A percentile compares a stretch with the other conserved stretches of the same genome.
These are phyloP conservation scores for Vicia faba DNA, from an alignment of 306 rosid species.

Conservation along the genomic window DNA sequence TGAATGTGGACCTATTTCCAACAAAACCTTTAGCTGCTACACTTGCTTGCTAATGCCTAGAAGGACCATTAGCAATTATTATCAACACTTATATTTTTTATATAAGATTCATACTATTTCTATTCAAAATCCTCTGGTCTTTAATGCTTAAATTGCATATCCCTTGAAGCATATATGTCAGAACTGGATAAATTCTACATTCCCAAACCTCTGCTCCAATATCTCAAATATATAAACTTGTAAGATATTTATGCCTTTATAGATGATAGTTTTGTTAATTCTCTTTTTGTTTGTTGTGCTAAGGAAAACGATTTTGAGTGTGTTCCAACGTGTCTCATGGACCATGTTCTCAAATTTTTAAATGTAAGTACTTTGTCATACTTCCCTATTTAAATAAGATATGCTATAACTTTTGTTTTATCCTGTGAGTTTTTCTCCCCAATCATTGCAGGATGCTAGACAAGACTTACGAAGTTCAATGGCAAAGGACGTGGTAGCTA, in stretches of 20 bases:
- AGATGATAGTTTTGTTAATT: conserved; percentile 36
- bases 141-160: conserved; percentile 13
- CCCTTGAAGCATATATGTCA: conserved; percentile 3
- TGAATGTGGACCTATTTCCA: neutral
- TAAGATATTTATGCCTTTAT: conserved; percentile 16
- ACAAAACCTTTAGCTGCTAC: neutral
- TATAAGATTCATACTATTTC: neutral
- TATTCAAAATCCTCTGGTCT: conserved; percentile 2
- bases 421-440: conserved; percentile 26
- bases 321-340: conserved; percentile 85
- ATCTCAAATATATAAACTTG: conserved; percentile 24
- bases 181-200: conserved; percentile 10
- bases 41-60: neutral
- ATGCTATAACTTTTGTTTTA: conserved; percentile 29
- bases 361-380: conserved; percentile 62
- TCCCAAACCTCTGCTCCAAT: conserved; percentile 19
- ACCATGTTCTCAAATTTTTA: conserved; percentile 72
- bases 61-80: neutral
- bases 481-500: conserved; percentile 77
- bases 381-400: conserved; percentile 18
- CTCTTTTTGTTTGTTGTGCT: conserved; percentile 35
- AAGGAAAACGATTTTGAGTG: conserved; percentile 91
- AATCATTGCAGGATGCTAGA: conserved; percentile 63
- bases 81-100: neutral
- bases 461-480: conserved; percentile 85